Percentiles rank a stretch among this genome's conserved stretches.
phyloP scores from a whole-genome alignment of 2,329 filamentous ascomycete genomes.

The Dothistroma pini region DNA sequence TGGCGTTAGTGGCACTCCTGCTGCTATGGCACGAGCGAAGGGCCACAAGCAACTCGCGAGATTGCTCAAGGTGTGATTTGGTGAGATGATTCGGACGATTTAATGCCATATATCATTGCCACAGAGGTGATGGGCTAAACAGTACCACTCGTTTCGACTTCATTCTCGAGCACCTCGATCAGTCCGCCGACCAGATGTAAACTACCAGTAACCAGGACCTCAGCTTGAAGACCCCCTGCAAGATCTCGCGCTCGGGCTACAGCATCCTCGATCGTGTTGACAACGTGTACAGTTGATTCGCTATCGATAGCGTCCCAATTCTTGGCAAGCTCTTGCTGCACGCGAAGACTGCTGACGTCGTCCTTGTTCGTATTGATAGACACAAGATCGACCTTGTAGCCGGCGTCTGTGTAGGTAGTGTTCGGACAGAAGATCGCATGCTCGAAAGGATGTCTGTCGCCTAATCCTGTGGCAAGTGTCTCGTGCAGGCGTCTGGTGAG shows the following conservation, averaged over 20 bases:
- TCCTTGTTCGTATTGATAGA: constrained; percentile 58
- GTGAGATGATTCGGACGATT: neutral
- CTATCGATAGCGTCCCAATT: constrained; percentile 58
- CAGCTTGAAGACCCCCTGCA: constrained; percentile 44
- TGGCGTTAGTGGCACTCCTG: constrained; percentile 26
- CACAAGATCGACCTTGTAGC: constrained; percentile 62
- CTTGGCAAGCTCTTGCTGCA: constrained; percentile 64
- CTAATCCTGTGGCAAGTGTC: constrained; percentile 47
- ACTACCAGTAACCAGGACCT: constrained; percentile 75
- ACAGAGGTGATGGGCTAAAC: neutral
- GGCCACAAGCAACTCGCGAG: constrained; percentile 21
- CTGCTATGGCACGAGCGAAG: constrained; percentile 28
- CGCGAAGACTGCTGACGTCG: constrained; percentile 57
- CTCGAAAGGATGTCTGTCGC: constrained; percentile 54
- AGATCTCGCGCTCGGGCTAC: constrained; percentile 53
- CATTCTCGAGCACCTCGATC: constrained; percentile 64
- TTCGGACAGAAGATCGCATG: constrained; percentile 82
- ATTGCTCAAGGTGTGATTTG: constrained; percentile 4
- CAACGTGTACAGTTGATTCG: constrained; percentile 52
- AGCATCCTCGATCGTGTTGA: constrained; percentile 66
- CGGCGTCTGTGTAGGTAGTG: constrained; percentile 57
- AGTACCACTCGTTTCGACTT: constrained; percentile 21
- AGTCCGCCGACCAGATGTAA: constrained; percentile 79
- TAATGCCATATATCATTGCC: neutral
- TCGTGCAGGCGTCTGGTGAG: constrained; percentile 62